Conservation (phyloP, 1,139 yeast species). For the Arxiozyma bovina region DNA sequence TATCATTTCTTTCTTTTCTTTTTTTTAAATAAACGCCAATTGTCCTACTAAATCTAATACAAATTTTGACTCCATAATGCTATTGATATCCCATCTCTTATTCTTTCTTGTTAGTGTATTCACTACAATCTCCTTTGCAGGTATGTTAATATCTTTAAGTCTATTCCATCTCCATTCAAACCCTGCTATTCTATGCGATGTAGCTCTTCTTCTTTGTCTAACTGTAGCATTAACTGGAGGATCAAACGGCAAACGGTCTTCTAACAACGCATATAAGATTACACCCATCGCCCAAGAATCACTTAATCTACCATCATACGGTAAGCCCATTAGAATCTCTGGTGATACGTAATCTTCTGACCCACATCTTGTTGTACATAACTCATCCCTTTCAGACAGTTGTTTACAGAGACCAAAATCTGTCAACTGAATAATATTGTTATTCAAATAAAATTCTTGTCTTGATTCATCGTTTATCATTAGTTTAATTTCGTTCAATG, state of each 20-base stretch:
- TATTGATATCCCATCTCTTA: conserved; percentile 37
- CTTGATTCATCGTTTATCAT: conserved; percentile 15
- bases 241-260: conserved; percentile 84
- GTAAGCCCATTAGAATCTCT: conserved; percentile 78
- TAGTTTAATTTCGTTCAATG: conserved; percentile 28
- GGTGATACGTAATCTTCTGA: conserved; percentile 95
- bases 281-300: conserved; percentile 96
- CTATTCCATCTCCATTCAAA: conserved; percentile 83
- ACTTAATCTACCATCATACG: conserved; percentile 81
- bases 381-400: conserved; percentile 41
- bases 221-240: conserved; percentile 46
- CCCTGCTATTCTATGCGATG: conserved; percentile 85
- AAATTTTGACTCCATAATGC: conserved; percentile 35
- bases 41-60: conserved; percentile 16
- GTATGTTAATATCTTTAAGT: conserved; percentile 29
- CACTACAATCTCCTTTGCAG: conserved; percentile 49
- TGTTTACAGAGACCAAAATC: conserved; percentile 83
- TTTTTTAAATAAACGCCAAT: conserved; percentile 3
- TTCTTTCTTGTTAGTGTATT: conserved; percentile 47
- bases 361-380: conserved; percentile 82
- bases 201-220: conserved; percentile 45
- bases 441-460: conserved; percentile 1
- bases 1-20: not conserved
- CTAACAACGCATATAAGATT: conserved; percentile 70
- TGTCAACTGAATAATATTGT: conserved; percentile 50